phyloP scores from a whole-genome alignment of 1,139 yeast genomes.

The Debaryomyces coudertii region DNA sequence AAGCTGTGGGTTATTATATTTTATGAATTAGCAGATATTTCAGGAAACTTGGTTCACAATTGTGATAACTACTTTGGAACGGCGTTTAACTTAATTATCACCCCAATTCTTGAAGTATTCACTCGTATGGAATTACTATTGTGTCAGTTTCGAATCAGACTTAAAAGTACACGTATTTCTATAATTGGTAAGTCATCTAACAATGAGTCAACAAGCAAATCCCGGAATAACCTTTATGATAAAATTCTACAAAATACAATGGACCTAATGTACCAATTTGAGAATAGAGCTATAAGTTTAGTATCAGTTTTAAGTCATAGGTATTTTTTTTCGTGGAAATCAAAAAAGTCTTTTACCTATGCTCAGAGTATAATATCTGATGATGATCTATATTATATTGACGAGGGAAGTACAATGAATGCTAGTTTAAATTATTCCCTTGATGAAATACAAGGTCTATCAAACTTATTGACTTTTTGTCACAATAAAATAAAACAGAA shows the following conservation, averaged over 20 bases:
- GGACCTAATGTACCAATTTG: not conserved
- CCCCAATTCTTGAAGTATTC: conserved; percentile 16
- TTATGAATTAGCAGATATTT: conserved; percentile 3
- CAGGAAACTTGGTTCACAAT: conserved; percentile 8
- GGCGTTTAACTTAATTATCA: conserved; percentile 15
- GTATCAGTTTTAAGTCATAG: not conserved
- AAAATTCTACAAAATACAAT: not conserved
- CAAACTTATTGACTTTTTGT: not conserved
- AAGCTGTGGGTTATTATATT: conserved; percentile 14
- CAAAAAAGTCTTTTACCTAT: conserved; percentile 1
- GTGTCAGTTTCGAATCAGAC: not conserved
- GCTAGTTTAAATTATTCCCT: not conserved
- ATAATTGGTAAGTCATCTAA: not conserved
- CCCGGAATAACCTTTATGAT: not conserved
- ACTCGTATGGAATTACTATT: conserved; percentile 13
- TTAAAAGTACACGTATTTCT: not conserved
- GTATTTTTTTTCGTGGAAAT: conserved; percentile 11
- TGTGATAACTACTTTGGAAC: conserved; percentile 14
- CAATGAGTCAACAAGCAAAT: not conserved
- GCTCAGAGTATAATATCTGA: not conserved
- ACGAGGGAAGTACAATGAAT: not conserved
- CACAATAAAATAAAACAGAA: not conserved
- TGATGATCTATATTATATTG: not conserved
- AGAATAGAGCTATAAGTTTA: not conserved
- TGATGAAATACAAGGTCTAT: not conserved